Percentiles rank a stretch among this genome's conserved stretches.
Conservation (phyloP, 257 asterid species). For the Nicotiana sylvestris region DNA sequence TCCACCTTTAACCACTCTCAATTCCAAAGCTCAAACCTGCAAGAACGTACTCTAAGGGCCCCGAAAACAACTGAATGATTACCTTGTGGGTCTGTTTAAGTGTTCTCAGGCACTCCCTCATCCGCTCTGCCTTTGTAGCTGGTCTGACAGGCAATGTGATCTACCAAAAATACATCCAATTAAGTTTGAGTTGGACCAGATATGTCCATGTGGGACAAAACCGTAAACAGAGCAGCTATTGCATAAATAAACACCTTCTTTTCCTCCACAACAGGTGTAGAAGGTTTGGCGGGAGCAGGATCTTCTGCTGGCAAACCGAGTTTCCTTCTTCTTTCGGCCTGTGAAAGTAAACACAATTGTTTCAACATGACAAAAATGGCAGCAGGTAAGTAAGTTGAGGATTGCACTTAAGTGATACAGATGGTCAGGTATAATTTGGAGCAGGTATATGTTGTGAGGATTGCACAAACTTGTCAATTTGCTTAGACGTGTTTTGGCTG, state of each 20-base stretch:
- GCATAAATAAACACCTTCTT: slow-evolving; percentile 51
- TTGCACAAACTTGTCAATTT: not conserved
- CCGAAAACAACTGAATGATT: slow-evolving; percentile 5
- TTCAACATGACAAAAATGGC: not conserved
- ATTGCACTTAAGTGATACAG: not conserved
- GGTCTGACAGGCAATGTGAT: slow-evolving; percentile 82
- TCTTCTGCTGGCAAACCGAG: slow-evolving; percentile 92
- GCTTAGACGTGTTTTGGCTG: not conserved
- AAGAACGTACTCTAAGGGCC: not conserved
- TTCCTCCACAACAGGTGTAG: slow-evolving; percentile 83
- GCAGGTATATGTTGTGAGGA: not conserved
- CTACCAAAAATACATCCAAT: slow-evolving; percentile 36
- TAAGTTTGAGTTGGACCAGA: slow-evolving; percentile 13
- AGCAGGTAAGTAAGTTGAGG: not conserved
- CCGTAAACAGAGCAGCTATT: not conserved
- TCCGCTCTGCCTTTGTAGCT: slow-evolving; percentile 87
- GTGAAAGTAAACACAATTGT: slow-evolving; percentile 22
- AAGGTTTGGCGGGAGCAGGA: slow-evolving; percentile 52
- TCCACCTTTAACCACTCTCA: slow-evolving; percentile 3
- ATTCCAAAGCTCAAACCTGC: not conserved
- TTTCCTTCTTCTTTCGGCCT: slow-evolving; percentile 98
- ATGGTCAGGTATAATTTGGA: not conserved
- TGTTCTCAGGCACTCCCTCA: slow-evolving; percentile 91
- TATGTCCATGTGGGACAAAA: slow-evolving; percentile 14
- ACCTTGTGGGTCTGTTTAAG: slow-evolving; percentile 91